These are phyloP conservation scores for Vaccinium darrowii DNA, from an alignment of 148 eudicot genomes.

Conservation along the genomic window DNA sequence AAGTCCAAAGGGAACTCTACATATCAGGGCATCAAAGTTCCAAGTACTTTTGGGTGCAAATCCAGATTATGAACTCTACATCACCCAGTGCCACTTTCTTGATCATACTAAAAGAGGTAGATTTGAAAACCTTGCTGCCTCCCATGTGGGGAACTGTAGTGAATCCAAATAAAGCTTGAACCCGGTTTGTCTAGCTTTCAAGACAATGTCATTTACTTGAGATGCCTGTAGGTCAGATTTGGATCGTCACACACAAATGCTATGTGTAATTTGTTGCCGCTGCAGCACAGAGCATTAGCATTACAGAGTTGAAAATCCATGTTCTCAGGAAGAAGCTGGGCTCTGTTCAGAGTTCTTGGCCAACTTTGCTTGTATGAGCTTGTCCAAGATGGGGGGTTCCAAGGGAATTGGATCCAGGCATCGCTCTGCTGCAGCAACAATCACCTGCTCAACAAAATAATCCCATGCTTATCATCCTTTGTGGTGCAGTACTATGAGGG, in stretches of 20 bases:
- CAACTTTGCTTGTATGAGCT: slow-evolving; percentile 81
- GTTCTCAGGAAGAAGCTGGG: slow-evolving; percentile 22
- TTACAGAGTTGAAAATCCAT: slow-evolving; percentile 2
- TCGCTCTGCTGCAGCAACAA: slow-evolving; percentile 82
- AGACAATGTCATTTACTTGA: neutral
- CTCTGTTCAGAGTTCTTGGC: slow-evolving; percentile 57
- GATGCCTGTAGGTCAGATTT: neutral
- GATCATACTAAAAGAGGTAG: neutral
- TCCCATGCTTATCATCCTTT: slow-evolving; percentile 4
- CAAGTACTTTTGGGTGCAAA: neutral
- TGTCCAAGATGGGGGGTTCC: slow-evolving; percentile 85
- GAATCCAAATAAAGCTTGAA: neutral
- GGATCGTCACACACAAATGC: neutral
- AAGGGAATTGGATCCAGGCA: slow-evolving; percentile 83
- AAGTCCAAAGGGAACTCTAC: neutral
- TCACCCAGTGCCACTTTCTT: neutral
- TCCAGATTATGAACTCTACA: neutral
- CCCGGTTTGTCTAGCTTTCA: neutral
- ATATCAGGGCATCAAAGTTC: neutral
- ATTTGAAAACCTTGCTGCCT: neutral
- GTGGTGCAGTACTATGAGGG: neutral
- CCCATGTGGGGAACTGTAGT: neutral
- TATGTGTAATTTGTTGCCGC: too few species aligned
- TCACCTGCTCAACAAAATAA: slow-evolving; percentile 52
- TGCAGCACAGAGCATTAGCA: neutral